Base-by-base conservation (phyloP, 495 filamentous ascomycete genomes). In the Lepidopterella palustris region DNA sequence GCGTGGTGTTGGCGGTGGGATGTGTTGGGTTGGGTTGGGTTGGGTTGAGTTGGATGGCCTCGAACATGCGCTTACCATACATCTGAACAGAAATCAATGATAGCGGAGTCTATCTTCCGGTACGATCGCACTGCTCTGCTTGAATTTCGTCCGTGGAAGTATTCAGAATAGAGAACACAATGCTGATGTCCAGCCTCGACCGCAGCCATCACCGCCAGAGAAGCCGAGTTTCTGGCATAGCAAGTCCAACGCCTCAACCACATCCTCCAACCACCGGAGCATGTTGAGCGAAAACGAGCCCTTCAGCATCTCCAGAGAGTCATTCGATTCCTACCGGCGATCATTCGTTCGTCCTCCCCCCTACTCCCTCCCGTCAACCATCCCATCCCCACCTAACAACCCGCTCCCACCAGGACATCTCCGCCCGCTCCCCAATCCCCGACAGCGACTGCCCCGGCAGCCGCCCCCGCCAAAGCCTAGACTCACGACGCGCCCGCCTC, bases 241-340 rank as follows among this genome's bases (percentile, higher is more conserved):
- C 42, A 80, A 79, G 67, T 86, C 85, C 42, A 84, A 87, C 25
- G 79, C 77, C 45, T 84, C 86, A 8, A 82, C 82, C 11, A 81
- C 79, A 63, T 82, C 85, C 1, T 87, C 87, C 6, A 88, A 86
- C 68, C 87, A 70, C 67, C 64, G 68, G 29, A 84, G 81, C 65
- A 79, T 85, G 56, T 76, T 90, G 56, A 70, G 65, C 45, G 87
- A 92, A 58, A 89, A 90, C 68, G 93, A 97, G 67, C 92, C 89
- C 23, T 98, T 98, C 74, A 89, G 87, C 53, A 98, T 98, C 74
- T 96, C 93, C 28, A 85, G 93, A 64, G 93, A 98, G 74, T 96
- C 91, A 8, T 98, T 97, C 72, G 93, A 98, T 71, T 96, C 92
- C 26, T 98, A 98, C 71, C 82, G 93, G 53, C 85, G 93, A 61